Base-by-base conservation (phyloP, 495 filamentous ascomycete species). In the Penicillium maclennaniae region DNA sequence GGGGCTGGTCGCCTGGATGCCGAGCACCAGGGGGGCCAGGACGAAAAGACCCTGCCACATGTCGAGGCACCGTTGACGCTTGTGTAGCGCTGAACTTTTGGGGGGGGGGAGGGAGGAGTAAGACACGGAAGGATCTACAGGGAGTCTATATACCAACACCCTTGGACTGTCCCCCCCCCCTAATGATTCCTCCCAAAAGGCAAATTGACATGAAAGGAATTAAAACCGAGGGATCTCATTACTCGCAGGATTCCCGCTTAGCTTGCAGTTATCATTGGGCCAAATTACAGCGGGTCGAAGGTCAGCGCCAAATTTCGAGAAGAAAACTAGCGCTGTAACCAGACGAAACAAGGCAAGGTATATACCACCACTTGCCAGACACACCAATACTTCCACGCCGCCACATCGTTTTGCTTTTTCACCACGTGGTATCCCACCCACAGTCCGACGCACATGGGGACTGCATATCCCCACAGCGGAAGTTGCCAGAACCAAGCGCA, bases 401-500 rank as follows among this genome's bases (percentile, higher is more conserved):
- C 17, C 6, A 41, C 16, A 25, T 51, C 49, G 41, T 51, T 40
- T 28, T 39, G 20, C 40, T 40, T 42, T 26, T 31, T 51, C 28
- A 45, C 49, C 49, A 51, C 49, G 49, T 51, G 49, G 49, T 25
- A 51, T 43, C 25, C 40, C 27, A 51, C 49, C 7, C 40, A 41
- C 8, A 25, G 3, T 6, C 49, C 49, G 31, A 28, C 41, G 26
- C 41, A 28, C 39, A 51, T 12, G 9, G 49, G 49, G n/a, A 44
- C 15, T 17, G 31, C 39, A 44, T 51, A 53, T 19, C 37, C 48
- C 55, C 51, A 53, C 23, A 21, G 19, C 0, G 37, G 46, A 27
- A 65, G 31, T n/a, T 43, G 23, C 76, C 75, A 79, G 51, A 75
- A 79, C 3, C 47, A 20, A 1, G 68, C 47, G 50, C 71, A 74